Evolutionary conservation across 2,329 filamentous ascomycete genomes (phyloP).

Genomic region (Cylindrodendrum hubeiense): DNA sequence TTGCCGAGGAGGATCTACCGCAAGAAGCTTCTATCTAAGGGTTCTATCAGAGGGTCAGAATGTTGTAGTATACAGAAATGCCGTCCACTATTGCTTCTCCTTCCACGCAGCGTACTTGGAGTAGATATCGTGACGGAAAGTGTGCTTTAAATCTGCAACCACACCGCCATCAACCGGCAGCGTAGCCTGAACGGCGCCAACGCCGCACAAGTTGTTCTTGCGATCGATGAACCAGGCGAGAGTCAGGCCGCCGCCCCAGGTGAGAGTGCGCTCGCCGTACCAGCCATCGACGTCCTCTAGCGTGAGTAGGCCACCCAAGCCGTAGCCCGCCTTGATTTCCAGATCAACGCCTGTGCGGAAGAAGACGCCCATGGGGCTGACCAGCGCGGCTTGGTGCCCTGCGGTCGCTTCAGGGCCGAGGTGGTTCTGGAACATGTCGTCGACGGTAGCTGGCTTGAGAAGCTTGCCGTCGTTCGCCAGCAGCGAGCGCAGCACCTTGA

Average conservation of each 20-base stretch:
- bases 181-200: conserved; percentile 54
- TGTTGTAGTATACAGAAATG: not conserved
- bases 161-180: conserved; percentile 47
- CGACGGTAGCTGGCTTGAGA: conserved; percentile 55
- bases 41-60: no score
- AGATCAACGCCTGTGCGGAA: conserved; percentile 51
- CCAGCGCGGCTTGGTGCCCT: conserved; percentile 45
- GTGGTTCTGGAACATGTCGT: conserved; percentile 61
- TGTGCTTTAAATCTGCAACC: conserved; percentile 53
- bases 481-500: conserved; percentile 59
- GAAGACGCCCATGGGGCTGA: conserved; percentile 48
- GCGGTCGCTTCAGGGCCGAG: conserved; percentile 49
- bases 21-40: no score
- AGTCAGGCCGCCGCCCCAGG: conserved; percentile 61
- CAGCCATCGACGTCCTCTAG: conserved; percentile 56
- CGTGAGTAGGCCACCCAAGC: conserved; percentile 56
- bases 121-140: conserved; percentile 57
- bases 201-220: conserved; percentile 58
- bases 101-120: conserved; percentile 45
- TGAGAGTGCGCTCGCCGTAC: conserved; percentile 57
- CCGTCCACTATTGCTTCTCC: not conserved
- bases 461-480: conserved; percentile 62
- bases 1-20: no score
- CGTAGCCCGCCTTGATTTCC: conserved; percentile 51
- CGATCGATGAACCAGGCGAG: conserved; percentile 63